phyloP scores from a whole-genome alignment of 805 yeast genomes.

The Candida lessepsii region DNA sequence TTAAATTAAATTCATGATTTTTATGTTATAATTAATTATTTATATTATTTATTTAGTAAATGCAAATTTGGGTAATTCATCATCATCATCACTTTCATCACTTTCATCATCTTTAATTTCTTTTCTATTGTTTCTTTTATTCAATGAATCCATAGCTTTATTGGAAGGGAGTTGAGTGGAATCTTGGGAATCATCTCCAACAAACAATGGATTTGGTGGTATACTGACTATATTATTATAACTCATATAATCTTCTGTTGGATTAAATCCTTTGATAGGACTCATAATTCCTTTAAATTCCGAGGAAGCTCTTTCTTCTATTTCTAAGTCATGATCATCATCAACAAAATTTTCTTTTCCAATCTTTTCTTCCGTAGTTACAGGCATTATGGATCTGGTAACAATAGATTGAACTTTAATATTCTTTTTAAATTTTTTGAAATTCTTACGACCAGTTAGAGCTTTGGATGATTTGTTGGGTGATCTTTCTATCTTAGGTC shows the following conservation, averaged over 20 bases:
- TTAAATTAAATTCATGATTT: not conserved
- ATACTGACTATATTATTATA: too few species aligned
- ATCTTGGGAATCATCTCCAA: constrained; percentile 12
- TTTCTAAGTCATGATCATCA: constrained; percentile 1
- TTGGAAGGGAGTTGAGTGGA: constrained; percentile 6
- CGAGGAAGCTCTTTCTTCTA: not conserved
- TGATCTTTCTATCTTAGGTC: constrained; percentile 9
- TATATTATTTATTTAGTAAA: constrained; percentile 26
- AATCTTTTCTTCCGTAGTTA: constrained; percentile 8
- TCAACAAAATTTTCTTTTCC: not conserved
- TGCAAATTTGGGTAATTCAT: constrained; percentile 34
- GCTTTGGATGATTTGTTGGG: not conserved
- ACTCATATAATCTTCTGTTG: not conserved
- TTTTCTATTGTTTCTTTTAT: not conserved
- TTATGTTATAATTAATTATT: too few species aligned
- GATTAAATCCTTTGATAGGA: constrained; percentile 4
- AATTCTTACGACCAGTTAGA: constrained; percentile 21
- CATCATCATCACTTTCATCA: constrained; percentile 30
- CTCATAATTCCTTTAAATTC: constrained; percentile 2
- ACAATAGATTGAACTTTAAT: constrained; percentile 18
- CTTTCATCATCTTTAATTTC: constrained; percentile 14
- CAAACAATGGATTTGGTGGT: constrained; percentile 14
- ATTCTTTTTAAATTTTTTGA: constrained; percentile 31
- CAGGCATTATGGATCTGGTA: constrained; percentile 21
- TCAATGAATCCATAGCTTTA: constrained; percentile 3